phyloP scores from a whole-genome alignment of 1,284 basidiomycete genomes.

The Microstroma glucosiphilum region DNA sequence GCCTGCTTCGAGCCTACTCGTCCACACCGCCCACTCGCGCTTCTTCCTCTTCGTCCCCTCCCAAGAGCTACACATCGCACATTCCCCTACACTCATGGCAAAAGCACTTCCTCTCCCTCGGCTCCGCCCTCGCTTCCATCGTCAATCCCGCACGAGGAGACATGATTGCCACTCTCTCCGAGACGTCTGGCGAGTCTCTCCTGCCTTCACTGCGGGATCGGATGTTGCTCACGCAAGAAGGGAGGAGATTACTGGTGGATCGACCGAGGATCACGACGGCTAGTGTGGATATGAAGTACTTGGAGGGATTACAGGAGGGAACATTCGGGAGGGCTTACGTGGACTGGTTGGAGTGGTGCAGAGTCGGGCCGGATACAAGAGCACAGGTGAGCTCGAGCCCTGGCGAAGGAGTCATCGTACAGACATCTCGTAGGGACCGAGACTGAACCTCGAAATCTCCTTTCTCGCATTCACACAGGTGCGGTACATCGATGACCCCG shows the following conservation, averaged over 20 bases:
- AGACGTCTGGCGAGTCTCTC: slow-evolving; percentile 76
- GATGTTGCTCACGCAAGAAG: slow-evolving; percentile 66
- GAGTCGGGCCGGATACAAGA: slow-evolving; percentile 90
- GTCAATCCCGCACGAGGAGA: slow-evolving; percentile 77
- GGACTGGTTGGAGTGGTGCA: slow-evolving; percentile 81
- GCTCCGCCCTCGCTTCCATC: slow-evolving; percentile 77
- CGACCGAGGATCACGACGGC: slow-evolving; percentile 72
- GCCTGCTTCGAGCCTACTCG: background rate
- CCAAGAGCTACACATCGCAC: slow-evolving; percentile 1
- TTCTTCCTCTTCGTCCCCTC: background rate
- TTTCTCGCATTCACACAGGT: slow-evolving; percentile 58
- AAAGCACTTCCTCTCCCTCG: slow-evolving; percentile 65
- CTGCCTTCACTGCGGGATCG: slow-evolving; percentile 70
- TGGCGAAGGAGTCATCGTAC: slow-evolving; percentile 32
- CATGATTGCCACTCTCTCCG: slow-evolving; percentile 84
- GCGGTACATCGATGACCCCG: slow-evolving; percentile 81
- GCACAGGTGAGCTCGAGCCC: slow-evolving; percentile 64
- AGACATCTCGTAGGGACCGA: too few relatives aligned
- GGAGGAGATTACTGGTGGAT: slow-evolving; percentile 66
- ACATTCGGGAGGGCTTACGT: slow-evolving; percentile 82
- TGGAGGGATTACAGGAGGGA: slow-evolving; percentile 67
- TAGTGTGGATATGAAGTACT: slow-evolving; percentile 66
- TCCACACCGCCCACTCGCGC: background rate
- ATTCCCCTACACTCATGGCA: slow-evolving; percentile 14
- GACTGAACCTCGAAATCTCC: background rate